These are phyloP conservation scores for Chaetoceros muelleri DNA, from an alignment of 108 stramenopile species.

Conservation along the genomic window DNA sequence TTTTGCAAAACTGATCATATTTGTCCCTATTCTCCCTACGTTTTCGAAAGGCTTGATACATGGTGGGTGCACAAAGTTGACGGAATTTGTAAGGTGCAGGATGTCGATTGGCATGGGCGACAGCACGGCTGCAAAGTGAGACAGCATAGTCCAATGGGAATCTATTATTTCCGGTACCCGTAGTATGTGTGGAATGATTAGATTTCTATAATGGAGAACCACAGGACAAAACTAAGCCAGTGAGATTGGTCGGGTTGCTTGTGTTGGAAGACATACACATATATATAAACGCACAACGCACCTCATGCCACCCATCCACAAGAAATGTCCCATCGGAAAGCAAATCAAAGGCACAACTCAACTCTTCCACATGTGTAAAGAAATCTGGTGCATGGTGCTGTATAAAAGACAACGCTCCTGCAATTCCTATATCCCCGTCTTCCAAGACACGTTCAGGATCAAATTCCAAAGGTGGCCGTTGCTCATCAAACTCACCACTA, in stretches of 20 bases:
- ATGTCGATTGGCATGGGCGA: constrained; percentile 47
- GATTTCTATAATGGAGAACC: not conserved
- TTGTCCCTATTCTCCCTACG: constrained; percentile 40
- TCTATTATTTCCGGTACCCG: constrained; percentile 8
- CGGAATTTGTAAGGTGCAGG: constrained; percentile 65
- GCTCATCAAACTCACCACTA: constrained; percentile 13
- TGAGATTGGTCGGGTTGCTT: not conserved
- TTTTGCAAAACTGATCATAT: constrained; percentile 35
- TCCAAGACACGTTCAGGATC: constrained; percentile 70
- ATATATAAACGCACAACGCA: constrained; percentile 2
- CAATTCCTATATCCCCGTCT: constrained; percentile 51
- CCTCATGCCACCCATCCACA: constrained; percentile 24
- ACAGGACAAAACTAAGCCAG: not conserved
- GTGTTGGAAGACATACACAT: not conserved
- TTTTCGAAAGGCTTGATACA: constrained; percentile 57
- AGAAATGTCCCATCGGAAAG: constrained; percentile 57
- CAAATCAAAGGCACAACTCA: constrained; percentile 35
- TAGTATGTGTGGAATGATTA: not conserved
- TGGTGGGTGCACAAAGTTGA: constrained; percentile 56
- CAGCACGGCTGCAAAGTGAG: constrained; percentile 46
- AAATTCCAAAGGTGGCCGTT: constrained; percentile 50
- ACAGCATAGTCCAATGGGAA: constrained; percentile 51
- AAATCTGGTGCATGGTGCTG: constrained; percentile 74
- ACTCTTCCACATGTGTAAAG: constrained; percentile 65
- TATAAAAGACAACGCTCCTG: constrained; percentile 56